Evolutionary conservation across 1,284 basidiomycete species (phyloP), one percentile per base, ranked within the genome.

Genomic region (Heterobasidion irregulare): DNA sequence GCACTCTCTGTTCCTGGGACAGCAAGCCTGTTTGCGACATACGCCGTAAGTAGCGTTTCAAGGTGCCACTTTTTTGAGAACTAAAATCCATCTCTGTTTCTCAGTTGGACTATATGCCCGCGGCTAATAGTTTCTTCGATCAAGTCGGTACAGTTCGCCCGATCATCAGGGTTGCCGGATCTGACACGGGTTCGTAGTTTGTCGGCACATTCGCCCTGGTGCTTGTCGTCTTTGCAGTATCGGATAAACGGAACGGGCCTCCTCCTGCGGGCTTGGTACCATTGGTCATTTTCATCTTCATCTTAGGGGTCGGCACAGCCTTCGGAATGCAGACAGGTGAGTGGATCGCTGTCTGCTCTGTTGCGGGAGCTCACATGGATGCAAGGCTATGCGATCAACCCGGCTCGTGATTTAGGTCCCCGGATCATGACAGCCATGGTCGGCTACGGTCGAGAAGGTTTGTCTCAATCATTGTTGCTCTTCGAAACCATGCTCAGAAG

Each of bases 1-100:
- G 68, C 83, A 19, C 80, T 89, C 15, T 90, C 86, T 6, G 75
- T 88, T 19, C 66, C 65, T 3, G 74, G 74, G n/a, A 89, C 89
- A 0, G 89, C 84, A 0, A 68, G 75, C 13, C 68, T 91, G 19
- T 92, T 93, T 63, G 77, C 78, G 6, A 89, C 89, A 0, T 87
- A 83, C 62, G 76, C 85, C 45, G 86, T 87, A 62, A 56, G 85
- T 67, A 8, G 46, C n/a, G 46, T 18, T 53, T 53, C 9, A 34
- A 32, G 19, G n/a, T 43, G 18, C 50, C 8, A 16, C 19, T 44
- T 49, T 12, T 26, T 3, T 47, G n/a, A 47, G 19, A 32, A 16
- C 8, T 48, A 59, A 53, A 35, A 47, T 56, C 52, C 9, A 13
- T 7, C 35, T 52, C 41, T 34, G 52, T 47, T 18, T 19, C 13